A percentile compares a stretch with the other conserved stretches of the same genome.
Conservation (phyloP, 1,139 yeast species). For the Diutina pseudorugosa region DNA sequence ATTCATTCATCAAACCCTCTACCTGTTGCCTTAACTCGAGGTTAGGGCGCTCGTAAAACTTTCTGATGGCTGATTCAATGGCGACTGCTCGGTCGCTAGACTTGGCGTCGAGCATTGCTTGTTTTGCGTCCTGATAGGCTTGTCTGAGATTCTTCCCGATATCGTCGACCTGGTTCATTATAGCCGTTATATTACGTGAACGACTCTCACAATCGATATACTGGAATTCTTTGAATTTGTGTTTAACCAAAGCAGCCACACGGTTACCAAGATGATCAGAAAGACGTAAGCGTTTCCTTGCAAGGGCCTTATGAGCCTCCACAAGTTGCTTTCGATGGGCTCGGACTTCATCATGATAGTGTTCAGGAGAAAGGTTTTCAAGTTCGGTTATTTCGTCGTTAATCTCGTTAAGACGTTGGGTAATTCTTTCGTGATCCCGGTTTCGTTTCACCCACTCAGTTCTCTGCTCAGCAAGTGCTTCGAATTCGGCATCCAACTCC, state of each 20-base stretch:
- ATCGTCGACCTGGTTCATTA: constrained; percentile 24
- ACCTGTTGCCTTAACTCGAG: constrained; percentile 31
- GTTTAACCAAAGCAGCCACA: neutral
- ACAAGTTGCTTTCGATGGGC: neutral
- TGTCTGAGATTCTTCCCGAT: constrained; percentile 17
- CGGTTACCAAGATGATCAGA: neutral
- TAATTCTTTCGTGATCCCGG: neutral
- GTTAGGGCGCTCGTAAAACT: constrained; percentile 15
- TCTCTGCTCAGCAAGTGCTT: neutral
- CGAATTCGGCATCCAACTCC: constrained; percentile 5
- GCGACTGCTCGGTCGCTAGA: constrained; percentile 31
- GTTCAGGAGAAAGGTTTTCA: neutral
- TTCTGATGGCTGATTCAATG: constrained; percentile 21
- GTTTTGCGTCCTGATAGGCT: constrained; percentile 28
- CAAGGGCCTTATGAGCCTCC: neutral
- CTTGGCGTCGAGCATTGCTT: constrained; percentile 28
- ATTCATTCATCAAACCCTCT: constrained; percentile 30
- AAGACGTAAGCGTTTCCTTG: neutral
- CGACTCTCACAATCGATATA: neutral
- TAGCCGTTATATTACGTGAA: constrained; percentile 10
- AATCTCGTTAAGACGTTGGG: neutral
- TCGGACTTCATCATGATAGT: neutral
- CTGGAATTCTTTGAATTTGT: neutral
- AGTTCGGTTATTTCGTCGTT: neutral
- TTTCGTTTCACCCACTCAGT: neutral